phyloP scores from a whole-genome alignment of 305 asterid genomes.

The Andrographis paniculata region DNA sequence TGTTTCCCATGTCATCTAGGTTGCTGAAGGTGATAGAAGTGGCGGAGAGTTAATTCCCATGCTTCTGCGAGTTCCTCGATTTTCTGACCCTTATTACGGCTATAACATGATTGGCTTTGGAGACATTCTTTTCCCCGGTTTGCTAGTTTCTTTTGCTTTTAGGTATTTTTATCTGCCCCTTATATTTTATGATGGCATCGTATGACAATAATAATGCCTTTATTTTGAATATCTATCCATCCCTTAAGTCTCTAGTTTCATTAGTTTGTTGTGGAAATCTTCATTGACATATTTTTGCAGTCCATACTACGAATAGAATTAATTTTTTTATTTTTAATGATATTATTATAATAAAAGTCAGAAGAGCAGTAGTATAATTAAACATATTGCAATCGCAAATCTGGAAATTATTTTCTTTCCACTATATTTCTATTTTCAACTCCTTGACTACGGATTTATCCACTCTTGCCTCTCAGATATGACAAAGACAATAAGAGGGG shows the following conservation, averaged over 20 bases:
- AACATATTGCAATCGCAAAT: too few relatives aligned
- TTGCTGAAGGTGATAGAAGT: conserved; percentile 81
- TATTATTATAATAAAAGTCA: too few relatives aligned
- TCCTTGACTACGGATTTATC: conserved; percentile 14
- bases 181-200: neutral
- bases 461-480: conserved; percentile 43
- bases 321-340: too few relatives aligned
- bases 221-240: conserved; percentile 1
- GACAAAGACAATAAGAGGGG: conserved; percentile 75
- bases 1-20: conserved; percentile 34
- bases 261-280: neutral
- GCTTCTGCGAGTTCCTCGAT: conserved; percentile 94
- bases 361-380: too few relatives aligned
- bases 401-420: too few relatives aligned
- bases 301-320: too few relatives aligned
- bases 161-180: conserved; percentile 40
- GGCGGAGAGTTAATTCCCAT: conserved; percentile 98
- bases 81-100: conserved; percentile 88
- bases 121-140: conserved; percentile 88
- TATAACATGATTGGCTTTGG: conserved; percentile 98
- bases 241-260: conserved; percentile 6
- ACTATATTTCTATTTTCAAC: too few relatives aligned
- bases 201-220: too few relatives aligned
- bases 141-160: conserved; percentile 73
- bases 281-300: neutral